phyloP scores from a whole-genome alignment of 208 protist species.

The Endotrypanum monterogeii region DNA sequence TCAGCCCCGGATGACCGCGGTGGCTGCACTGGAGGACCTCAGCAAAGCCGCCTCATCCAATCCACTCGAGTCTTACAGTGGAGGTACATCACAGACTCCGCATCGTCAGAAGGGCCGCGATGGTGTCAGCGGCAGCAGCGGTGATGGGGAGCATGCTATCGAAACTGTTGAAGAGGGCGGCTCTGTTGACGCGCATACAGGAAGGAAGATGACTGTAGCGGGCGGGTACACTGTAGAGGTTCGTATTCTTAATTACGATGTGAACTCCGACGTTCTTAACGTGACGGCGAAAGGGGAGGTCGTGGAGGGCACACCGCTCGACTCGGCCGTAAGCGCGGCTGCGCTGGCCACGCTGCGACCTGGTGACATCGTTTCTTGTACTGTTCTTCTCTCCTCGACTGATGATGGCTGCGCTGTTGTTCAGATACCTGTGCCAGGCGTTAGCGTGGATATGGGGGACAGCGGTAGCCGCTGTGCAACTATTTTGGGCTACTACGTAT shows the following conservation, averaged over 20 bases:
- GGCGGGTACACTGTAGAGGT: constrained; percentile 48
- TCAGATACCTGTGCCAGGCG: constrained; percentile 39
- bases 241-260: constrained; percentile 84
- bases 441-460: neutral
- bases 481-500: constrained; percentile 79
- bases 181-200: neutral
- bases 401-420: constrained; percentile 86
- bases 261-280: constrained; percentile 62
- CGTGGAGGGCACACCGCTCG: constrained; percentile 70
- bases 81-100: neutral
- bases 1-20: constrained; percentile 55
- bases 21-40: constrained; percentile 69
- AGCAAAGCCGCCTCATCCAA: neutral
- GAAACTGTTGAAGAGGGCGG: neutral
- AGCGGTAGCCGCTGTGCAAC: constrained; percentile 25
- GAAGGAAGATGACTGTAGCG: neutral
- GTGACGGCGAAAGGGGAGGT: constrained; percentile 66
- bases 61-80: constrained; percentile 4
- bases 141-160: neutral
- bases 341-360: constrained; percentile 39
- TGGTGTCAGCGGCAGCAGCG: constrained; percentile 3
- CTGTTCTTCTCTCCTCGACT: constrained; percentile 76
- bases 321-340: constrained; percentile 41
- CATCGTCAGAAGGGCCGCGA: neutral
- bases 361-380: constrained; percentile 47